phyloP scores from a whole-genome alignment of 805 yeast genomes.

The Schwanniomyces occidentalis region DNA sequence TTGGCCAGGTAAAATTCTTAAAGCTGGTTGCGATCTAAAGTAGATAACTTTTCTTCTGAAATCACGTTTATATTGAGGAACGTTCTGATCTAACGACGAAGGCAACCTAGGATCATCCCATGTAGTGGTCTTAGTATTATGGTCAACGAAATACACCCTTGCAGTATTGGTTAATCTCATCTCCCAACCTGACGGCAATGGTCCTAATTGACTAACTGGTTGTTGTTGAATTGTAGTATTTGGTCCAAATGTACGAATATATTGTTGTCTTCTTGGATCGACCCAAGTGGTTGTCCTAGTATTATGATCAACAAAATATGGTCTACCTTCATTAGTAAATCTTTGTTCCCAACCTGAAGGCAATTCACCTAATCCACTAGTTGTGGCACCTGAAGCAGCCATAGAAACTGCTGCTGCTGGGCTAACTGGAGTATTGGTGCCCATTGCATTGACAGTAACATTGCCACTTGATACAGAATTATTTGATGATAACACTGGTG shows the following conservation, averaged over 20 bases:
- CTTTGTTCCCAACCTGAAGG: conserved; percentile 99
- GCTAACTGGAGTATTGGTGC: conserved; percentile 52
- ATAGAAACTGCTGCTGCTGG: conserved; percentile 67
- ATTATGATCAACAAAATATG: conserved; percentile 97
- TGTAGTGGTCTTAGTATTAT: conserved; percentile 97
- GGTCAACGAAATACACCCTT: conserved; percentile 97
- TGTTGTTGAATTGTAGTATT: conserved; percentile 93
- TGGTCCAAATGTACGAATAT: conserved; percentile 92
- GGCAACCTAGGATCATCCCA: conserved; percentile 99
- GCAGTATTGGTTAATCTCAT: conserved; percentile 99
- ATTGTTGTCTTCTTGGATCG: conserved; percentile 98
- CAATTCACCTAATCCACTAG: conserved; percentile 93
- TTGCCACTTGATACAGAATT: conserved; percentile 39
- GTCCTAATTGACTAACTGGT: conserved; percentile 96
- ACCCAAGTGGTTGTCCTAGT: conserved; percentile 99
- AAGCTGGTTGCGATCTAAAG: conserved; percentile 97
- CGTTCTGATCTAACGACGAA: conserved; percentile 94
- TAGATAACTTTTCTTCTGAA: conserved; percentile 96
- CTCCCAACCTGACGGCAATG: conserved; percentile 99
- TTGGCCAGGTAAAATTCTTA: conserved; percentile 96
- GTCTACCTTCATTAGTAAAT: conserved; percentile 96
- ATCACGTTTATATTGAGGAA: conserved; percentile 98
- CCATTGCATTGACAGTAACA: conserved; percentile 46
- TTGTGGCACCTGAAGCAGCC: conserved; percentile 83
- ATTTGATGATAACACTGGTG: conserved; percentile 27